These are phyloP conservation scores for Pyrus pyrifolia DNA, from an alignment of 306 rosid genomes.

Conservation along the genomic window DNA sequence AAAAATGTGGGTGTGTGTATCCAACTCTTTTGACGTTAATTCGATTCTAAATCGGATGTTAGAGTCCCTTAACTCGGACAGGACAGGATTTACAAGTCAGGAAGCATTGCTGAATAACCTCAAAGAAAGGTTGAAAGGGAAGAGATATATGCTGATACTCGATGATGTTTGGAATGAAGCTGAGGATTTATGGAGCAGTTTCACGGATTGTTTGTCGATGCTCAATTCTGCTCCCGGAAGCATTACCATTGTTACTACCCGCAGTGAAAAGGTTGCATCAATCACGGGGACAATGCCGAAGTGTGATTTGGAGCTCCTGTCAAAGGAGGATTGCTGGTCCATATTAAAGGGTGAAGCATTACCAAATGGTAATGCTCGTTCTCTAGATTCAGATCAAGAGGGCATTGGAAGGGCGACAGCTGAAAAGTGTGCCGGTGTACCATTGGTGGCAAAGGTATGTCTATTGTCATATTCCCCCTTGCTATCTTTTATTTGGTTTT, in stretches of 20 bases:
- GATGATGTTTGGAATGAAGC: constrained; percentile 25
- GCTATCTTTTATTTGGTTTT: too few species aligned
- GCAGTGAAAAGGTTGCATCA: not conserved
- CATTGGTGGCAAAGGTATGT: not conserved
- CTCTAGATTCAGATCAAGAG: too few species aligned
- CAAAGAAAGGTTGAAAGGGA: not conserved
- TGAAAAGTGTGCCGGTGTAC: not conserved
- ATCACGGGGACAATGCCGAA: too few species aligned
- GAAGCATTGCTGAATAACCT: constrained; percentile 1
- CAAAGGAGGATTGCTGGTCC: too few species aligned
- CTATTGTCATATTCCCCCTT: too few species aligned
- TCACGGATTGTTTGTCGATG: not conserved
- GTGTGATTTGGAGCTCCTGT: not conserved
- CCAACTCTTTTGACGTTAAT: not conserved
- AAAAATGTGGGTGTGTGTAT: constrained; percentile 19
- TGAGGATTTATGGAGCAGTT: not conserved
- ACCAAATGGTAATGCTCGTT: too few species aligned
- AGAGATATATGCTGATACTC: constrained; percentile 9
- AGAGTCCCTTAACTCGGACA: not conserved
- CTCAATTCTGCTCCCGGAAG: not conserved
- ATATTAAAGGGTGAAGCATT: too few species aligned
- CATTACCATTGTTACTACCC: not conserved
- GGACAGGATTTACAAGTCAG: not conserved
- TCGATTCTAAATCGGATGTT: not conserved
- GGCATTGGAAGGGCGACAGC: not conserved